Evolutionary conservation across 805 yeast species (phyloP), one percentile per base, ranked within the genome.

Genomic region (Saccharomycopsis sp.): DNA sequence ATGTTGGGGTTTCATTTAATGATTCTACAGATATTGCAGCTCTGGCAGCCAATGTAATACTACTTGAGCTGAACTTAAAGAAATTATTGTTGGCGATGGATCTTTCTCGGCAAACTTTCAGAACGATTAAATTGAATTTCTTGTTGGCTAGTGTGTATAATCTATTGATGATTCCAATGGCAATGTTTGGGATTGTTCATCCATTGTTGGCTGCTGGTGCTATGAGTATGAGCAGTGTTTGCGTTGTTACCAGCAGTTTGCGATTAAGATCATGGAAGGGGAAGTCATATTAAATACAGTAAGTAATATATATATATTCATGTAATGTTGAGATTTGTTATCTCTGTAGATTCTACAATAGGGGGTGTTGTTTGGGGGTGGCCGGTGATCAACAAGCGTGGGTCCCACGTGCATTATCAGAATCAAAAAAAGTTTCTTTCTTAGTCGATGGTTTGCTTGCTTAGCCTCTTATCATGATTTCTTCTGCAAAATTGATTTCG

Each of bases 11-110:
- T 55, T 93, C 97, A 8, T 77, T 94, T 47, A 81, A 94, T 7
- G 76, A 94, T 0, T 96, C 97, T 4, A 85, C 97, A 0, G 97
- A 93, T 56, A 85, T 93, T 54, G 97, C 98, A 1, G 83, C 93
- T 53, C 96, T 89, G 53, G 85, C 96, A n/a, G 96, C 98, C 0
- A 96, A 88, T 61, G 75, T 93, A 31, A 96, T 93, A 16, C 66
- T 93, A 13, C 61, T 85, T 58, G 72, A 75, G 9, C 65, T 68
- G 19, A 51, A 53, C 3, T 54, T 47, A 26, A 36, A 40, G 14
- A 53, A 56, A 51, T 72, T 83, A 4, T 61, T 71, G 21, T 68
- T 76, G 45, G 83, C 89, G 0, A 58, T 83, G 26, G 84, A 81
- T 47, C 74, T 90, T 9, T 79, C 95, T 0, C 66, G 69, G 37